Conservation (phyloP, 208 protist species). For the Trypanosoma scelopori region DNA sequence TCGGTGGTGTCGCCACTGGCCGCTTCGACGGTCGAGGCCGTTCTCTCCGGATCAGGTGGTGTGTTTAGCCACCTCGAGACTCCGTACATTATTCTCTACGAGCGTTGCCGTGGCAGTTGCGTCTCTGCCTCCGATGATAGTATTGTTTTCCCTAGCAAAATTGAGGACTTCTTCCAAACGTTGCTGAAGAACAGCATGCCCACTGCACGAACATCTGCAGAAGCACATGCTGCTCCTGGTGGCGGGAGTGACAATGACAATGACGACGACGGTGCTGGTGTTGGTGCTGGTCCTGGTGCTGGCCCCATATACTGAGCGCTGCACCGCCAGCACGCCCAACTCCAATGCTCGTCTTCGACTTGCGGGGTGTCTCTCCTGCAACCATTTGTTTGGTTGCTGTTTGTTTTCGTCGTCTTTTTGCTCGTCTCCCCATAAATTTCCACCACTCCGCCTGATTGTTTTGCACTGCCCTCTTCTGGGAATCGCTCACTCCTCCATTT, state of each 20-base stretch:
- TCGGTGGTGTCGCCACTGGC: conserved; percentile 34
- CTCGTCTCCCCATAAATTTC: no score
- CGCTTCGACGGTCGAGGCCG: conserved; percentile 24
- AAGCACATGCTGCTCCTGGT: not conserved
- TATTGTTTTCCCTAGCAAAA: not conserved
- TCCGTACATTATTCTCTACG: conserved; percentile 64
- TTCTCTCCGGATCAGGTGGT: conserved; percentile 36
- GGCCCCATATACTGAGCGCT: conserved; percentile 2
- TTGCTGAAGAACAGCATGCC: not conserved
- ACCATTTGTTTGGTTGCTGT: no score
- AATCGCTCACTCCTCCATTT: no score
- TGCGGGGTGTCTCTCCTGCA: no score
- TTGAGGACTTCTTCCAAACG: conserved; percentile 10
- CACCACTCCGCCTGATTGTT: no score
- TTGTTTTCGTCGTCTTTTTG: no score
- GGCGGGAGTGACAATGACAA: not conserved
- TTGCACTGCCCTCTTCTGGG: no score
- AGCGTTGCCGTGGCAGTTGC: conserved; percentile 31
- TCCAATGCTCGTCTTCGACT: no score
- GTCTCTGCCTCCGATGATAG: not conserved
- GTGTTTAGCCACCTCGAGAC: conserved; percentile 53
- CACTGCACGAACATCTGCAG: not conserved
- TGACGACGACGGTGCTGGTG: not conserved
- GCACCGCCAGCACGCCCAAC: not conserved
- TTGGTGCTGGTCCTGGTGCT: not conserved